These are phyloP conservation scores for Cubamyces lactineus DNA, from an alignment of 768 basidiomycete genomes.

Conservation along the genomic window DNA sequence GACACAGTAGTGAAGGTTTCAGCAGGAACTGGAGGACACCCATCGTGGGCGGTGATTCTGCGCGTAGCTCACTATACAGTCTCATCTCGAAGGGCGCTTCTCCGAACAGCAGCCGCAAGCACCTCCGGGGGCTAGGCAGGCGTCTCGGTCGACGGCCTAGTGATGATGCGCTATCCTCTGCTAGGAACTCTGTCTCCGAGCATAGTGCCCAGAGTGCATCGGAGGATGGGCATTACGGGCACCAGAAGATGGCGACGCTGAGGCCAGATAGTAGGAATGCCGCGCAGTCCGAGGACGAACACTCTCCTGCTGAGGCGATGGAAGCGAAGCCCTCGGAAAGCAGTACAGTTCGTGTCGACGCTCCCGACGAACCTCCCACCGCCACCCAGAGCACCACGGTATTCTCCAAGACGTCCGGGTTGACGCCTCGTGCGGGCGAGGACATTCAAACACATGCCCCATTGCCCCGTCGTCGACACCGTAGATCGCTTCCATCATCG, in stretches of 20 bases:
- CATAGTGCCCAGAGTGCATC: slow-evolving; percentile 33
- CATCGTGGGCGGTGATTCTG: slow-evolving; percentile 29
- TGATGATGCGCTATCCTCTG: slow-evolving; percentile 52
- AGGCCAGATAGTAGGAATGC: slow-evolving; percentile 16
- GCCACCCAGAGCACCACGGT: slow-evolving; percentile 19
- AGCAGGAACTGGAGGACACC: slow-evolving; percentile 25
- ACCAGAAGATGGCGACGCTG: slow-evolving; percentile 22
- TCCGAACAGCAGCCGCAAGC: slow-evolving; percentile 47
- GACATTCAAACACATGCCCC: neutral
- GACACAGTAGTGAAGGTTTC: slow-evolving; percentile 46
- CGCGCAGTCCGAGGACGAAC: slow-evolving; percentile 16
- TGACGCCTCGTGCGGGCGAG: neutral
- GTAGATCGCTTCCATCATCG: slow-evolving; percentile 41
- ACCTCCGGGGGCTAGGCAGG: slow-evolving; percentile 42
- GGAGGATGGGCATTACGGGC: slow-evolving; percentile 26
- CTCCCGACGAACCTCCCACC: slow-evolving; percentile 5
- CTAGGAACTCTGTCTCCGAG: slow-evolving; percentile 50
- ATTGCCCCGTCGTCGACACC: slow-evolving; percentile 21
- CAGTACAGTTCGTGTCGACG: neutral
- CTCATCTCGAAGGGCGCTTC: slow-evolving; percentile 43
- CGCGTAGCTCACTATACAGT: slow-evolving; percentile 41
- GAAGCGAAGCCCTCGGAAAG: slow-evolving; percentile 1
- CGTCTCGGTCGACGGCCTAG: slow-evolving; percentile 43
- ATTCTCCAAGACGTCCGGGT: slow-evolving; percentile 1
- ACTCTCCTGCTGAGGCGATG: neutral